Evolutionary conservation across 148 eudicot species (phyloP), one percentile per base, ranked within the genome.

Genomic region (Silene uniflora): DNA sequence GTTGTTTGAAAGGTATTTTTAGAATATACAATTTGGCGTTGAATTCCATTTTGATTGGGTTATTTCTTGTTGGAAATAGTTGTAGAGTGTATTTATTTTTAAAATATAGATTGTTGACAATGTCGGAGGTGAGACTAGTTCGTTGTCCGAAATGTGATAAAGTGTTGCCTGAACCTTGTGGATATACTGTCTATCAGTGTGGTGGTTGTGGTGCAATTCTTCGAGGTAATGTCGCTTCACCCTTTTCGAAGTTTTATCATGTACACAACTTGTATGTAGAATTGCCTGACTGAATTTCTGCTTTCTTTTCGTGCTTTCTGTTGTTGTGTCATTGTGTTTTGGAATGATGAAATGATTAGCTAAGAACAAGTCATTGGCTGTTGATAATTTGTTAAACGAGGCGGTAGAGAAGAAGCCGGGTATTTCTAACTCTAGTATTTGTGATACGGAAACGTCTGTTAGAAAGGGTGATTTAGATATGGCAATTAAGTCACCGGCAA

Each of bases 121-220:
- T 91, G 93, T 83, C 93, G 39, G 91, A 89, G 74, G 63, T 85
- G 9, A 85, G 94, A 0, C 62, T 92, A 74, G 99, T 95, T 86
- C 88, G 92, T 32, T 95, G 97, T 83, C 97, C 96, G 1, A 90
- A 85, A 74, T 95, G 97, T 81, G 84, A 85, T 75, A 89, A 90
- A 62, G 83, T 95, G 69, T 88, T 95, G 10, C 94, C 96, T 0
- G 96, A 95, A 87, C 83, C 90, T 42, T 78, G 84, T 14, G 88
- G 87, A 60, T 82, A 64, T 83, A 80, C 92, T 64, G 88, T 92
- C 77, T 95, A 92, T 75, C 85, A 86, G 80, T 90, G 99, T 80
- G 97, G 99, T 65, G 94, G 94, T 22, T 95, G 94, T 75, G 97
- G 94, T 73, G 86, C 93, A 82, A 82, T 91, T 80, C 91, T 95